phyloP scores from a whole-genome alignment of 768 basidiomycete species.

The Amanita exitialis region DNA sequence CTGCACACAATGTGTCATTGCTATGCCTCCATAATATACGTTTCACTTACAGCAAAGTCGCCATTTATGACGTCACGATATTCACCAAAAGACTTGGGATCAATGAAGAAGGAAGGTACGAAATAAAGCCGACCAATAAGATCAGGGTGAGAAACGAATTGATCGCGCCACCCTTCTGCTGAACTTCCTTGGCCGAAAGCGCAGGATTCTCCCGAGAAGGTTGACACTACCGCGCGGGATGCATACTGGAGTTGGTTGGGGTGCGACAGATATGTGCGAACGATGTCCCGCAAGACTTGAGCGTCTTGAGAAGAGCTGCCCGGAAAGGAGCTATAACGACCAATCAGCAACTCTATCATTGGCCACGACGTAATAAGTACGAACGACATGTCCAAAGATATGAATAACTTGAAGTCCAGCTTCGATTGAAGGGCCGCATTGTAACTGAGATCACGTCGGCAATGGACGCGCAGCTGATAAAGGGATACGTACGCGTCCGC shows the following conservation, averaged over 20 bases:
- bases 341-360: not conserved
- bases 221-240: slow-evolving; percentile 47
- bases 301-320: slow-evolving; percentile 41
- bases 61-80: slow-evolving; percentile 45
- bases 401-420: slow-evolving; percentile 59
- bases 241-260: slow-evolving; percentile 46
- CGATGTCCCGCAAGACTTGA: slow-evolving; percentile 37
- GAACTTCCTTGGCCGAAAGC: slow-evolving; percentile 48
- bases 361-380: slow-evolving; percentile 12
- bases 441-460: slow-evolving; percentile 27
- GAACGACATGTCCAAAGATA: slow-evolving; percentile 75
- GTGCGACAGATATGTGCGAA: slow-evolving; percentile 41
- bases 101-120: slow-evolving; percentile 62
- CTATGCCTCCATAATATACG: not conserved
- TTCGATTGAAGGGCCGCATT: slow-evolving; percentile 41
- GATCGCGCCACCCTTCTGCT: slow-evolving; percentile 45
- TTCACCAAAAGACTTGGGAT: slow-evolving; percentile 34
- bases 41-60: slow-evolving; percentile 40
- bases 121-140: slow-evolving; percentile 46
- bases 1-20: slow-evolving; percentile 20
- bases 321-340: slow-evolving; percentile 38
- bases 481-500: slow-evolving; percentile 43
- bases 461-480: not conserved
- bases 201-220: slow-evolving; percentile 64
- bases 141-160: slow-evolving; percentile 37